These are phyloP conservation scores for Alloteropsis angusta DNA, from an alignment of 202 grass and related monocot genomes.

Conservation along the genomic window DNA sequence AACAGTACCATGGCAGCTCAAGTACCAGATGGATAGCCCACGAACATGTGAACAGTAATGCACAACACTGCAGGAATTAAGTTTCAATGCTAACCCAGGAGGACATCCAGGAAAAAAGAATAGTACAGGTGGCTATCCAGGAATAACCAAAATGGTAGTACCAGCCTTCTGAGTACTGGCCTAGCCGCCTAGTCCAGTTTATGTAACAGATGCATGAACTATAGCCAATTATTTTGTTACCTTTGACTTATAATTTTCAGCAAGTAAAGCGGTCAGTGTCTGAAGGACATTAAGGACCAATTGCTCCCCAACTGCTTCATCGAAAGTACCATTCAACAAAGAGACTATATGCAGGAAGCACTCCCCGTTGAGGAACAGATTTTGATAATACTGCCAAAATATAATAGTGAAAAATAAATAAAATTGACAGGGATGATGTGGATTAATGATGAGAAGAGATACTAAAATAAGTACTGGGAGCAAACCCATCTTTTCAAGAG, in stretches of 20 bases:
- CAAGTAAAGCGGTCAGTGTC: conserved; percentile 74
- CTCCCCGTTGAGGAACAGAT: conserved; percentile 70
- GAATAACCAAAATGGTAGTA: conserved; percentile 22
- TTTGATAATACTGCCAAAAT: conserved; percentile 81
- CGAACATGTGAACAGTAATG: background rate
- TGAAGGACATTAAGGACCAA: conserved; percentile 90
- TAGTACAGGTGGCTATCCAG: background rate
- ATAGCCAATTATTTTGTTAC: conserved; percentile 34
- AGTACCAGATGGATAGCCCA: background rate
- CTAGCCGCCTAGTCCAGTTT: background rate
- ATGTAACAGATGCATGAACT: conserved; percentile 4
- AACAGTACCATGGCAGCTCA: background rate
- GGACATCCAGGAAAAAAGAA: background rate
- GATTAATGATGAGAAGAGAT: conserved; percentile 23
- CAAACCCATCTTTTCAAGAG: conserved; percentile 8
- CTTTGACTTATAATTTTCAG: conserved; percentile 76
- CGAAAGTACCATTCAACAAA: conserved; percentile 78
- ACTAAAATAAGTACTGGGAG: conserved; percentile 20
- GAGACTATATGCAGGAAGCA: conserved; percentile 97
- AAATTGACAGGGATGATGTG: background rate
- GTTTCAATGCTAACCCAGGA: background rate
- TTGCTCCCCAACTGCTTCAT: conserved; percentile 68
- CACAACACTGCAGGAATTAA: background rate
- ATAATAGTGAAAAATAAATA: conserved; percentile 6
- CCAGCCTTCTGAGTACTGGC: background rate